Percentiles rank a stretch among this genome's conserved stretches.
Conservation (phyloP, 495 filamentous ascomycete genomes). For the Hypoxylon cercidicola region DNA sequence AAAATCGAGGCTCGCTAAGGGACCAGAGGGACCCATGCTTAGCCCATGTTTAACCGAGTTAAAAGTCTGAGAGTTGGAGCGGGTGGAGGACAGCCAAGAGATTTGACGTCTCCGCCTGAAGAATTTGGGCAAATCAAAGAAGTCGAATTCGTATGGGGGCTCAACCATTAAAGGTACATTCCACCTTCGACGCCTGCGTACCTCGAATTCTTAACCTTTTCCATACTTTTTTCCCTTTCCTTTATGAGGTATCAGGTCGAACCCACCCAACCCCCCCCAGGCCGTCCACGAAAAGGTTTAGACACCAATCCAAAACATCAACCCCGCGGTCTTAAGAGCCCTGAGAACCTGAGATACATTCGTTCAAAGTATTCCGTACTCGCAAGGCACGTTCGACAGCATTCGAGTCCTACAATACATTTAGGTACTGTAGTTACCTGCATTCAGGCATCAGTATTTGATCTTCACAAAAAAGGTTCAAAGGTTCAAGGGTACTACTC, state of each 20-base stretch:
- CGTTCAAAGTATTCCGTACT: slow-evolving; percentile 13
- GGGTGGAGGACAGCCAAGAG: slow-evolving; percentile 26
- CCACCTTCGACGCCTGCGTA: slow-evolving; percentile 34
- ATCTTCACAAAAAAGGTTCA: slow-evolving; percentile 32
- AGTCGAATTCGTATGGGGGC: not conserved
- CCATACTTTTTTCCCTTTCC: slow-evolving; percentile 25
- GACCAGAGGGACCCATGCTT: slow-evolving; percentile 12
- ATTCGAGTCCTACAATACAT: slow-evolving; percentile 34
- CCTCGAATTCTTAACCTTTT: slow-evolving; percentile 38
- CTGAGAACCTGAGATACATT: slow-evolving; percentile 31
- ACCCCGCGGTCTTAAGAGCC: not conserved
- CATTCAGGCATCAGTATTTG: slow-evolving; percentile 32
- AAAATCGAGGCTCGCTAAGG: slow-evolving; percentile 10
- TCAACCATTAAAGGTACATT: slow-evolving; percentile 43
- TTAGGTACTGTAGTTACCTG: slow-evolving; percentile 15
- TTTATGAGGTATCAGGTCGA: slow-evolving; percentile 25
- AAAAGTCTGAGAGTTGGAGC: slow-evolving; percentile 37
- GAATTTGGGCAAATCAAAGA: slow-evolving; percentile 19
- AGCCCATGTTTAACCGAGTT: slow-evolving; percentile 40
- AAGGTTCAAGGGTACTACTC: slow-evolving; percentile 3
- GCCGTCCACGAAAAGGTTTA: slow-evolving; percentile 31
- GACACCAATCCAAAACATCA: slow-evolving; percentile 41
- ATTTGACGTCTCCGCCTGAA: not conserved
- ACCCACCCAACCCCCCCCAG: slow-evolving; percentile 30
- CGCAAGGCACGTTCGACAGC: slow-evolving; percentile 13